phyloP scores from a whole-genome alignment of 2,329 filamentous ascomycete species.

The Neonectria faginata region DNA sequence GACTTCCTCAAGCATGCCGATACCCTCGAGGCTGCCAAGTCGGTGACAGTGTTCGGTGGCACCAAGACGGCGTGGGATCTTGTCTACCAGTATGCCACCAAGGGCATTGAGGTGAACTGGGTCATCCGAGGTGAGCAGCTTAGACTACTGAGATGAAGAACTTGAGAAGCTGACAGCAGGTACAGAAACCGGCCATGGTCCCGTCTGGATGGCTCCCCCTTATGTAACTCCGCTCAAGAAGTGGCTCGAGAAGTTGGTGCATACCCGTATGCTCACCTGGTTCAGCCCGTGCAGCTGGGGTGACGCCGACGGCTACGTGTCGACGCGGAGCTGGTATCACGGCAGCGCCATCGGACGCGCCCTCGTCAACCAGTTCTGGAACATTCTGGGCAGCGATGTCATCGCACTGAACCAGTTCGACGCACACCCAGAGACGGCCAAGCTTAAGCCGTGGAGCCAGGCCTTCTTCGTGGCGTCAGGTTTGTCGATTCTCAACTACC shows the following conservation, averaged over 20 bases:
- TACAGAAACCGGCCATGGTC: slow-evolving; percentile 61
- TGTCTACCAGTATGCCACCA: slow-evolving; percentile 69
- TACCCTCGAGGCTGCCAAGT: slow-evolving; percentile 56
- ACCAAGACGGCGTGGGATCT: slow-evolving; percentile 75
- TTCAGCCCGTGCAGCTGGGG: slow-evolving; percentile 76
- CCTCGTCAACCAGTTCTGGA: slow-evolving; percentile 63
- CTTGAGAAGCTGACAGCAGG: slow-evolving; percentile 3
- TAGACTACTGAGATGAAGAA: not conserved
- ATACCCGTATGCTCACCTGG: slow-evolving; percentile 70
- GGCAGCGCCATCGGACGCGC: slow-evolving; percentile 61
- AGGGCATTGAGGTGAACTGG: slow-evolving; percentile 68
- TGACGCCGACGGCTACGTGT: slow-evolving; percentile 63
- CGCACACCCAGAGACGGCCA: slow-evolving; percentile 52
- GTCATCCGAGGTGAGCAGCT: slow-evolving; percentile 63
- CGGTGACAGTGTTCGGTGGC: slow-evolving; percentile 68
- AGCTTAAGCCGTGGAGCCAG: slow-evolving; percentile 56
- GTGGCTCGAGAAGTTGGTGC: slow-evolving; percentile 68
- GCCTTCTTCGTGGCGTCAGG: slow-evolving; percentile 61
- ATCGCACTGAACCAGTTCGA: slow-evolving; percentile 60
- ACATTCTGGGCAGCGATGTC: slow-evolving; percentile 59
- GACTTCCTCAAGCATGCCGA: slow-evolving; percentile 57
- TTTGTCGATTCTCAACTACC: slow-evolving; percentile 66
- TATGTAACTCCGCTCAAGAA: slow-evolving; percentile 72
- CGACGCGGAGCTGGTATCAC: slow-evolving; percentile 62
- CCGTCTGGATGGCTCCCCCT: slow-evolving; percentile 65